phyloP scores from a whole-genome alignment of 805 yeast species.

The Yarrowia hollandica region DNA sequence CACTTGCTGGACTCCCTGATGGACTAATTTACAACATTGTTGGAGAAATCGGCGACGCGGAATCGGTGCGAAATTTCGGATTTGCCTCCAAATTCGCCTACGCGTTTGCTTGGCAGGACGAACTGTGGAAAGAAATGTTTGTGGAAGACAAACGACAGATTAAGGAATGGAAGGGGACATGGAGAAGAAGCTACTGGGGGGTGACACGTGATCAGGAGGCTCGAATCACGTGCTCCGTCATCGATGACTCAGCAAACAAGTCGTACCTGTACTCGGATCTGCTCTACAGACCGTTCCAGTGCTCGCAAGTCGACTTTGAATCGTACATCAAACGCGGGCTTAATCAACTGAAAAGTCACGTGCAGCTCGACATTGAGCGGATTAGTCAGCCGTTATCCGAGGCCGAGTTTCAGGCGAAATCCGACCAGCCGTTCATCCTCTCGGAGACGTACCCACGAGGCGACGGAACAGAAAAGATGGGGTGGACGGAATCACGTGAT shows the following conservation, averaged over 20 bases:
- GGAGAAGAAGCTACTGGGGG: conserved; percentile 65
- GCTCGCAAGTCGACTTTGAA: conserved; percentile 66
- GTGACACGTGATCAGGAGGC: conserved; percentile 47
- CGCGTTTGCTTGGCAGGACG: conserved; percentile 75
- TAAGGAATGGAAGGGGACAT: conserved; percentile 73
- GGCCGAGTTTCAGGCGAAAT: not conserved
- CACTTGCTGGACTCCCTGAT: conserved; percentile 56
- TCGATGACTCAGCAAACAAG: conserved; percentile 22
- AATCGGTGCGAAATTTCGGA: conserved; percentile 54
- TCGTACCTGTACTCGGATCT: conserved; percentile 64
- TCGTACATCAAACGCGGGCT: conserved; percentile 50
- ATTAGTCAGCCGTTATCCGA: not conserved
- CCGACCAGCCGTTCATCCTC: conserved; percentile 11
- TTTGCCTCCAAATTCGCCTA: conserved; percentile 65
- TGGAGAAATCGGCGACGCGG: conserved; percentile 49
- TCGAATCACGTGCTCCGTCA: conserved; percentile 45
- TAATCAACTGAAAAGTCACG: conserved; percentile 41
- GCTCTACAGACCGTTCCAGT: conserved; percentile 80
- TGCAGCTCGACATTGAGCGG: not conserved
- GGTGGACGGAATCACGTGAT: conserved; percentile 54
- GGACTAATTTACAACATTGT: conserved; percentile 60
- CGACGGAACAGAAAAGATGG: conserved; percentile 28
- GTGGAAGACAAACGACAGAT: conserved; percentile 42
- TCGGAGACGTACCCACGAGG: conserved; percentile 22
- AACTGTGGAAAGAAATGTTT: conserved; percentile 66